Conservation (phyloP, 257 asterid genomes). For the Jasminum sambac region DNA sequence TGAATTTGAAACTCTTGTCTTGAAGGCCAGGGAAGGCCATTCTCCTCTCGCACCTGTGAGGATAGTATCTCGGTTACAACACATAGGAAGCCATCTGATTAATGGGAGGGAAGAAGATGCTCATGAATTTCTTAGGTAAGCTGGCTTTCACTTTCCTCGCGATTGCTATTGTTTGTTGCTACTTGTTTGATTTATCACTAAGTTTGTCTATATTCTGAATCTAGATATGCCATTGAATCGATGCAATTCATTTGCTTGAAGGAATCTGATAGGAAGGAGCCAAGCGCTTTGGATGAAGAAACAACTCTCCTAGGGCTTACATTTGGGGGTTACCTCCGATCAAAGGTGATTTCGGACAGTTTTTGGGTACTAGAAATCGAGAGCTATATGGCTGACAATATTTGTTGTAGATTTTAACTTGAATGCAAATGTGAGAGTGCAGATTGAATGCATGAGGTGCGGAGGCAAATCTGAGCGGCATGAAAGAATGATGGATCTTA, state of each 20-base stretch:
- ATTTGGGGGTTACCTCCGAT: slow-evolving; percentile 86
- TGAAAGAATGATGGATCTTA: slow-evolving; percentile 87
- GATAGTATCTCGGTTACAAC: slow-evolving; percentile 58
- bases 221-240: slow-evolving; percentile 67
- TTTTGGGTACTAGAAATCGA: slow-evolving; percentile 18
- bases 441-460: slow-evolving; percentile 85
- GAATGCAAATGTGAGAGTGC: slow-evolving; percentile 30
- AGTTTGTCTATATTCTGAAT: slow-evolving; percentile 16
- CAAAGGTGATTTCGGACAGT: slow-evolving; percentile 53
- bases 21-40: slow-evolving; percentile 50
- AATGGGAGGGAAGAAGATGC: slow-evolving; percentile 90
- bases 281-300: slow-evolving; percentile 56
- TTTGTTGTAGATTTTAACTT: background rate
- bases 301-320: slow-evolving; percentile 76
- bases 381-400: slow-evolving; percentile 10
- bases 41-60: slow-evolving; percentile 62
- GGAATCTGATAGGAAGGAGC: slow-evolving; percentile 51
- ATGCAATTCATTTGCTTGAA: slow-evolving; percentile 71
- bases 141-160: slow-evolving; percentile 14
- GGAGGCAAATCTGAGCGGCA: slow-evolving; percentile 64
- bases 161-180: background rate
- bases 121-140: slow-evolving; percentile 84
- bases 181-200: slow-evolving; percentile 4
- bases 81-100: slow-evolving; percentile 63
- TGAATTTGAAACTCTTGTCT: slow-evolving; percentile 62